Base-by-base conservation (phyloP, 805 yeast species). In the Yarrowia sp. region DNA sequence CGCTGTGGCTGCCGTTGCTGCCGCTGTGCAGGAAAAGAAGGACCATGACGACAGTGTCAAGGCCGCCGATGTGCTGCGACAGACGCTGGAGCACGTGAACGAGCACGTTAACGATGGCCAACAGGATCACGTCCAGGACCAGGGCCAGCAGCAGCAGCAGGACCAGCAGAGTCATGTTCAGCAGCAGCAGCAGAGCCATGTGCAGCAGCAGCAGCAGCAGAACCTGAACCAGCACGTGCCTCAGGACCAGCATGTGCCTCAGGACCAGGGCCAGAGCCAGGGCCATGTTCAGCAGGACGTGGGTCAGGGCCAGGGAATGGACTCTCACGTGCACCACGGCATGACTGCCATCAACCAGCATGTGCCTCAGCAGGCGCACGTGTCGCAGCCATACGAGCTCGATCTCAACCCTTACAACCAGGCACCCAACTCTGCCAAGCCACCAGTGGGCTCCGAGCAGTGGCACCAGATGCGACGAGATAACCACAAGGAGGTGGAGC, bases 401-500 rank as follows among this genome's bases (percentile, higher is more conserved):
- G 59, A 51, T 10, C 28, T 51, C 32, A 51, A 56, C 19, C 36
- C 51, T 8, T 58, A 58, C 36, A 28, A 26, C 46, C 40, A 44
- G 63, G 22, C 26, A 3, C 32, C 46, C 35, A 28, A 35, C 65
- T 14, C 36, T 14, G 22, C 67, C 41, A 86, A 85, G 74, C 90
- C 92, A 3, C 73, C 78, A 11, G 88, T 87, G 49, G 95, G 95
- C n/a, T 76, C 88, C 32, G 90, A 87, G 49, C 96, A 89, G 74
- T 89, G 95, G 93, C 91, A 88, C 73, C 82, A 82, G 67, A 85
- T 85, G 73, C 85, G 97, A 71, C 87, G 89, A 71, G 90, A 90
- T 71, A 92, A 91, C 76, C 99, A 95, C 79, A 92, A 92, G 77
- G 97, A 92, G 77, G 98, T 92, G 22, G 98, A 92, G 78, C 83